Percentiles rank a stretch among this genome's conserved stretches.
Evolutionary conservation across 345 rosid genomes (phyloP).

Genomic region (Brassica rapa): DNA sequence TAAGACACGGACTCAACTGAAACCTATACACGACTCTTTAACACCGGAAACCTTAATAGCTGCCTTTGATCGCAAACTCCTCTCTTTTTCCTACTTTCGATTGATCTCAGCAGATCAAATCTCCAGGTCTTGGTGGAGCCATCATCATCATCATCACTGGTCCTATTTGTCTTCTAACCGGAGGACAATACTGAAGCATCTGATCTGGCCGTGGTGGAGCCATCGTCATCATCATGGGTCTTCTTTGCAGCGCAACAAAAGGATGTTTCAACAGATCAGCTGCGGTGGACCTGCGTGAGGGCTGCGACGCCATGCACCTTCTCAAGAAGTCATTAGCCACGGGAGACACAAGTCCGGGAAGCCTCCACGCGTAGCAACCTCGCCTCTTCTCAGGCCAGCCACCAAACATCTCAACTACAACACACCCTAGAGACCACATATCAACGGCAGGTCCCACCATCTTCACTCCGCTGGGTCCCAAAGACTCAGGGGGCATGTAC

Average conservation of each 20-base stretch:
- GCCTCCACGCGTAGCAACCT: conserved; percentile 3
- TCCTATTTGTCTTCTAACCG: not conserved
- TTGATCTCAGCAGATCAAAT: conserved; percentile 12
- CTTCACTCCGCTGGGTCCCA: not conserved
- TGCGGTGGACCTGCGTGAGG: conserved; percentile 19
- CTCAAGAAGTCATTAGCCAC: conserved; percentile 11
- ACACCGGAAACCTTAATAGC: not conserved
- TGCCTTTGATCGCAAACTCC: too few species aligned
- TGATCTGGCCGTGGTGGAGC: not conserved
- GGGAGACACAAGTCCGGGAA: not conserved
- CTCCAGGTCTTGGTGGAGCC: not conserved
- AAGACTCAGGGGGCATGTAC: conserved; percentile 9
- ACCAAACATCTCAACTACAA: conserved; percentile 31
- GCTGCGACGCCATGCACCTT: conserved; percentile 8
- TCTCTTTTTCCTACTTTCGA: not conserved
- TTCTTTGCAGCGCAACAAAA: not conserved
- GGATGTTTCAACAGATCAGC: conserved; percentile 19
- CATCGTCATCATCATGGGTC: not conserved
- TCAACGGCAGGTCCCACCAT: conserved; percentile 5
- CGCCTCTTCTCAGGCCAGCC: not conserved
- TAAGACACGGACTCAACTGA: not conserved
- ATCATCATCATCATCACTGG: conserved; percentile 16
- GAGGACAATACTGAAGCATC: not conserved
- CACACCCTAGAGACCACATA: conserved; percentile 29
- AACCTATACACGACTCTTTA: not conserved